phyloP scores from a whole-genome alignment of 345 rosid species.

The Boechera stricta region DNA sequence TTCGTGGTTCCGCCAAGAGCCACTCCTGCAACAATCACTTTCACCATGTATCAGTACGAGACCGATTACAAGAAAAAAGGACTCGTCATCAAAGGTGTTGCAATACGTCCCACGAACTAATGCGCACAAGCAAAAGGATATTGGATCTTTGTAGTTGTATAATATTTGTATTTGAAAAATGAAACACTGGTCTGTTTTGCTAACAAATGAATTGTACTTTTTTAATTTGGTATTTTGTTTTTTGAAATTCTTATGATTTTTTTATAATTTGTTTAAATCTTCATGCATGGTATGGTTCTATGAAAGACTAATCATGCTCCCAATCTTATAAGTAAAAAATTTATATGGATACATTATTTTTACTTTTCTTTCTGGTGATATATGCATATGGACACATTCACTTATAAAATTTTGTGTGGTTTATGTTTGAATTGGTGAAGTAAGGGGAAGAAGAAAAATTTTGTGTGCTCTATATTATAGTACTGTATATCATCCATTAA shows the following conservation, averaged over 20 bases:
- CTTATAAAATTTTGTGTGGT: too few relatives aligned
- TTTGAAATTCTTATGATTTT: not conserved
- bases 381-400: too few relatives aligned
- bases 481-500: too few relatives aligned
- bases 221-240: not conserved
- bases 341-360: too few relatives aligned
- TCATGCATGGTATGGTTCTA: not conserved
- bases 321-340: not conserved
- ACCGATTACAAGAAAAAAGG: slow-evolving; percentile 56
- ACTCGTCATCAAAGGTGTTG: slow-evolving; percentile 56
- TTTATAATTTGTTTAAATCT: not conserved
- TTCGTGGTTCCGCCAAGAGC: slow-evolving; percentile 27
- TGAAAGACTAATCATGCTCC: not conserved
- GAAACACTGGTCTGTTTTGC: not conserved
- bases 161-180: not conserved
- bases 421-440: too few relatives aligned
- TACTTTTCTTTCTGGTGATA: too few relatives aligned
- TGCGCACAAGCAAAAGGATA: slow-evolving; percentile 3
- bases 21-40: slow-evolving; percentile 39
- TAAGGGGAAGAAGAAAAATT: too few relatives aligned
- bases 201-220: not conserved
- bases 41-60: slow-evolving; percentile 53
- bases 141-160: not conserved
- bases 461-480: too few relatives aligned
- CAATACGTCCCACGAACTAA: slow-evolving; percentile 51